Base-by-base conservation (phyloP, 75 land plant species). In the Pinus taeda region DNA sequence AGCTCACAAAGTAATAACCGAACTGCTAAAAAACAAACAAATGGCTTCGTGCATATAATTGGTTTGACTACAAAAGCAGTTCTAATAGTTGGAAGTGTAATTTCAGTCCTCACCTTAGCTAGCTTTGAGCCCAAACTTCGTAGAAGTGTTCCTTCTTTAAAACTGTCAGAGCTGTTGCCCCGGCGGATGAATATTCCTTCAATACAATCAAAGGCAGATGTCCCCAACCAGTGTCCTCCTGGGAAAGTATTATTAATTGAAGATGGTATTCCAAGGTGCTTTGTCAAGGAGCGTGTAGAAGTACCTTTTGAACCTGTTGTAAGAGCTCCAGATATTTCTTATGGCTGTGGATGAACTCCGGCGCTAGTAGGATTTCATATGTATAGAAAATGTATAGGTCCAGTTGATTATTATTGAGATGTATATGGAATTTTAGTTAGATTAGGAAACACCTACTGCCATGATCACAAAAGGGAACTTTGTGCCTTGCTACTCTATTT, bases 271-370 rank as follows among this genome's bases (percentile, higher is more conserved):
- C 75, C 87, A n/a, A 81, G 93, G 37, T 97, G 99, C 75, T 39
- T 97, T 33, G 99, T 94, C n/a, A 97, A 92, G 72, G 98, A 94
- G 83, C 83, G 99, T 26, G 81, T 97, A 58, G 95, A 92, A 80
- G 77, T 93, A 14, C 99, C 98, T 45, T 97, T 97, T 80, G 79
- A 84, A 29, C 76, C 90, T 18, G 85, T 79, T 75, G 78, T 84
- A 24, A 74, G 78, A 57, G 77, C 77, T 24, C 98, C 99, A 6
- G 95, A 90, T 88, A 88, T 93, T 24, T 82, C 80, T 39, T 93
- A 90, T 83, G 99, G 99, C 4, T 93, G 85, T 83, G 99, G 99
- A 39, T 97, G 79, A 88, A 22, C 53, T 69, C 14, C n/a, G 13
- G 6, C 18, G 71, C 20, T 33, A 24, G 69, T 33, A 24, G 69